These are phyloP conservation scores for Aspergillus proliferans DNA, from an alignment of 2,329 filamentous ascomycete genomes.

Conservation along the genomic window DNA sequence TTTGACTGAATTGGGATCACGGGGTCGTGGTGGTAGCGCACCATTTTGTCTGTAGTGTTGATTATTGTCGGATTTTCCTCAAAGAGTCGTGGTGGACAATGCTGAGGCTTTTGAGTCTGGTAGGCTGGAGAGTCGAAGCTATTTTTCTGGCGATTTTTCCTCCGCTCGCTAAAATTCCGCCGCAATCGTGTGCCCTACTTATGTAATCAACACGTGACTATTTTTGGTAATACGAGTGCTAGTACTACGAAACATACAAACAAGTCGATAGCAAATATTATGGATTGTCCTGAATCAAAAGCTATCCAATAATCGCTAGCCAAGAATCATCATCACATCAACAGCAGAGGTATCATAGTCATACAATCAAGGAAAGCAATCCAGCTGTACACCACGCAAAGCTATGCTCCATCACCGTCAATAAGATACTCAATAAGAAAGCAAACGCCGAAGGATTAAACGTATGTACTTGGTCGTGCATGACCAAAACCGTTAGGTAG, in stretches of 20 bases:
- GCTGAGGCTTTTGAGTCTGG: slow-evolving; percentile 18
- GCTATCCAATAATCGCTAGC: not conserved
- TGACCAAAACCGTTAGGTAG: slow-evolving; percentile 31
- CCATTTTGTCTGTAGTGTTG: slow-evolving; percentile 37
- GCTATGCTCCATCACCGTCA: slow-evolving; percentile 8
- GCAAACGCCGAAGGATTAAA: slow-evolving; percentile 25
- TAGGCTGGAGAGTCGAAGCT: slow-evolving; percentile 12
- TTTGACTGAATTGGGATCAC: not conserved
- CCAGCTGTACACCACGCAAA: slow-evolving; percentile 24
- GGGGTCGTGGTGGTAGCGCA: slow-evolving; percentile 20
- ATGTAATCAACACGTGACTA: slow-evolving; percentile 4
- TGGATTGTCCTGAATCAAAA: not conserved
- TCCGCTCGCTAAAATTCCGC: slow-evolving; percentile 21
- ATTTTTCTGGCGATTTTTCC: slow-evolving; percentile 21
- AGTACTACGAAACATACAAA: not conserved
- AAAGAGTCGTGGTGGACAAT: slow-evolving; percentile 37
- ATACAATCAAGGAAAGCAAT: slow-evolving; percentile 31
- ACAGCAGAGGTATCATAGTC: slow-evolving; percentile 39
- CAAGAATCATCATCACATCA: slow-evolving; percentile 15
- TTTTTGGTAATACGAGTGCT: not conserved
- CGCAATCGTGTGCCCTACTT: slow-evolving; percentile 17
- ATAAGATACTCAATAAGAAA: slow-evolving; percentile 4
- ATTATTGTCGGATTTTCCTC: slow-evolving; percentile 49
- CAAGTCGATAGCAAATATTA: not conserved
- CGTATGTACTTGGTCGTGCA: slow-evolving; percentile 35